Conservation (phyloP, 202 grass and related monocot species). For the Zizania palustris region DNA sequence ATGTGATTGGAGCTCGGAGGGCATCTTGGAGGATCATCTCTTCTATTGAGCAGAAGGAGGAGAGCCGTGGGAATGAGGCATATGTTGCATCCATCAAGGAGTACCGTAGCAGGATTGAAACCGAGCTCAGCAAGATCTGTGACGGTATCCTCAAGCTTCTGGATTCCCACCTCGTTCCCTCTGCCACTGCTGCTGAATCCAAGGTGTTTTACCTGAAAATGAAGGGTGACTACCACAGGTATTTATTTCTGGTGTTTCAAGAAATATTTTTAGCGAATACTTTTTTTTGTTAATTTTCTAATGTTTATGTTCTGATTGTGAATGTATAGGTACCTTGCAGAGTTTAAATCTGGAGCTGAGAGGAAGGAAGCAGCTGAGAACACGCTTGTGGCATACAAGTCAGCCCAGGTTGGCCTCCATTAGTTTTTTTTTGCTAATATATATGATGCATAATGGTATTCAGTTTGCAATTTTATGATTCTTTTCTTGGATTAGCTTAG, state of each 20-base stretch:
- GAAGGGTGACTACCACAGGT: slow-evolving; percentile 72
- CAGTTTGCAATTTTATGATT: neutral
- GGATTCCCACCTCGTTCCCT: slow-evolving; percentile 59
- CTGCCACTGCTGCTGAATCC: slow-evolving; percentile 51
- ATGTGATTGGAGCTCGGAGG: slow-evolving; percentile 59
- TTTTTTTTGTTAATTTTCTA: neutral
- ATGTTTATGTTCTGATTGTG: neutral
- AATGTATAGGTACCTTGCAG: slow-evolving; percentile 56
- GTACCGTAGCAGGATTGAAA: slow-evolving; percentile 58
- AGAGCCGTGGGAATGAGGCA: slow-evolving; percentile 58
- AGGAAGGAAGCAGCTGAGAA: slow-evolving; percentile 65
- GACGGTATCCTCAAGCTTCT: slow-evolving; percentile 68
- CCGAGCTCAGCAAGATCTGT: slow-evolving; percentile 62
- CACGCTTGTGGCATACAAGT: slow-evolving; percentile 61
- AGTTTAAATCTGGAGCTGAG: slow-evolving; percentile 62
- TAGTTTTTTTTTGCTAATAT: neutral
- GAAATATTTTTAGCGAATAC: neutral
- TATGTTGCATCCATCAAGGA: slow-evolving; percentile 54
- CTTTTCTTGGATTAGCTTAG: neutral
- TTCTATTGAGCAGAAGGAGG: slow-evolving; percentile 71
- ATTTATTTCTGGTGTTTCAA: neutral
- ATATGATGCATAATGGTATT: neutral
- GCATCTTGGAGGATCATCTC: slow-evolving; percentile 66
- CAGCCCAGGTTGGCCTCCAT: slow-evolving; percentile 47
- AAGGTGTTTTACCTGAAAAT: slow-evolving; percentile 69